These are phyloP conservation scores for Geotrichum reessii DNA, from an alignment of 1,139 yeast species.

Conservation along the genomic window DNA sequence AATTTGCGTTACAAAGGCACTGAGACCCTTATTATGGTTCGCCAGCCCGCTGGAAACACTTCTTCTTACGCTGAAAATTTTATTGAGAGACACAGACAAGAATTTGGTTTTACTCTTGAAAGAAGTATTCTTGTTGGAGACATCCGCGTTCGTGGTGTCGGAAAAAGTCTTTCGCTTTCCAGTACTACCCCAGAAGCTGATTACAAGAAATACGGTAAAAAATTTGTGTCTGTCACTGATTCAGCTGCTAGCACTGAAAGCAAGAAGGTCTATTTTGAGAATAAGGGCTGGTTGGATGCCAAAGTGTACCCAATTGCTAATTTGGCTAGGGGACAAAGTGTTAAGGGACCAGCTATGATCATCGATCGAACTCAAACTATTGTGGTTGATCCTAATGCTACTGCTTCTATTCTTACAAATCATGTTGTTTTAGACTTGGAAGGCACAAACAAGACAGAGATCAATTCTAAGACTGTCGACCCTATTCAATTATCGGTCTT, in stretches of 20 bases:
- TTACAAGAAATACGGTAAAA: slow-evolving; percentile 9
- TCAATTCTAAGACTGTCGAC: slow-evolving; percentile 42
- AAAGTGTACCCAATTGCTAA: slow-evolving; percentile 48
- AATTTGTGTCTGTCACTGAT: slow-evolving; percentile 12
- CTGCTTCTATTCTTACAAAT: slow-evolving; percentile 58
- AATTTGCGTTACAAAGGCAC: slow-evolving; percentile 84
- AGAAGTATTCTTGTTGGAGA: slow-evolving; percentile 72
- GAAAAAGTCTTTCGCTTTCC: slow-evolving; percentile 35
- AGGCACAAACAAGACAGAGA: slow-evolving; percentile 26
- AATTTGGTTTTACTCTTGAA: slow-evolving; percentile 64
- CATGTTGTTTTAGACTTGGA: slow-evolving; percentile 49
- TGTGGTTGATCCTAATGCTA: slow-evolving; percentile 63
- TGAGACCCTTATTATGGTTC: slow-evolving; percentile 74
- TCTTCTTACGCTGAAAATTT: slow-evolving; percentile 37
- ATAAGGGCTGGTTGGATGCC: slow-evolving; percentile 46
- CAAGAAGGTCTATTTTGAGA: slow-evolving; percentile 42
- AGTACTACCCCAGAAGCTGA: slow-evolving; percentile 23
- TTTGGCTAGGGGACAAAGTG: slow-evolving; percentile 47
- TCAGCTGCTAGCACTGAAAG: slow-evolving; percentile 24
- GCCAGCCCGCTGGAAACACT: slow-evolving; percentile 34
- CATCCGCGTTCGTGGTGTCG: slow-evolving; percentile 65
- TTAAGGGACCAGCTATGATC: slow-evolving; percentile 75
- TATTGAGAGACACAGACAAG: slow-evolving; percentile 50
- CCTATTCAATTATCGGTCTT: slow-evolving; percentile 72
- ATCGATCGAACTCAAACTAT: slow-evolving; percentile 86